phyloP scores from a whole-genome alignment of 441 rosid species.

The Adansonia gregorii region DNA sequence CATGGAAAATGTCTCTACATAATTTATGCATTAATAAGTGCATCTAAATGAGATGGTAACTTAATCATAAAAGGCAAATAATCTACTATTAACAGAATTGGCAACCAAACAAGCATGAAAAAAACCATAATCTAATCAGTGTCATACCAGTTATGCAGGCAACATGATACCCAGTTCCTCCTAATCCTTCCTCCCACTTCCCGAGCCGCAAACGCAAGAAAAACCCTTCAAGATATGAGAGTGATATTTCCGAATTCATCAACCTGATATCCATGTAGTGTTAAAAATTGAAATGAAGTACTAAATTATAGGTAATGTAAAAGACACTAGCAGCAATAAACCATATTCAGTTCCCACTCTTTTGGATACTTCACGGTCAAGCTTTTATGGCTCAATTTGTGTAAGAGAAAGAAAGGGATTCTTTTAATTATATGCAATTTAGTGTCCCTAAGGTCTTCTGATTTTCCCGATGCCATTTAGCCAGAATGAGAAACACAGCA shows the following conservation, averaged over 20 bases:
- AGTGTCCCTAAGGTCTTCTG: neutral
- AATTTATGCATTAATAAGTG: neutral
- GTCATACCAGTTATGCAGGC: conserved; percentile 74
- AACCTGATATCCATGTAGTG: conserved; percentile 48
- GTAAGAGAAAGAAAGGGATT: neutral
- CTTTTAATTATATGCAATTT: neutral
- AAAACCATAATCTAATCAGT: neutral
- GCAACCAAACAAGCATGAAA: neutral
- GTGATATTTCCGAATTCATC: conserved; percentile 53
- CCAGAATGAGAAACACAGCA: neutral
- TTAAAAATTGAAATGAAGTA: neutral
- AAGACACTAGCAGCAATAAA: neutral
- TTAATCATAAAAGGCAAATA: neutral
- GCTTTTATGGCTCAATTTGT: neutral
- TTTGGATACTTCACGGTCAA: neutral
- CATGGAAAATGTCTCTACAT: neutral
- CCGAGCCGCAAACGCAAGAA: conserved; percentile 82
- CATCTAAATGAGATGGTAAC: neutral
- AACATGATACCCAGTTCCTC: conserved; percentile 77
- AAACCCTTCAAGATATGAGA: conserved; percentile 66
- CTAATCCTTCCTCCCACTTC: conserved; percentile 73
- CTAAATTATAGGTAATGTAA: neutral
- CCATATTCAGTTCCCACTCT: neutral
- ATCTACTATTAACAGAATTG: neutral
- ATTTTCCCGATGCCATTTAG: neutral